Percentiles rank a stretch among this genome's conserved stretches.
These are phyloP conservation scores for Perkinsus marinus DNA, from an alignment of 169 alveolate genomes.

Conservation along the genomic window DNA sequence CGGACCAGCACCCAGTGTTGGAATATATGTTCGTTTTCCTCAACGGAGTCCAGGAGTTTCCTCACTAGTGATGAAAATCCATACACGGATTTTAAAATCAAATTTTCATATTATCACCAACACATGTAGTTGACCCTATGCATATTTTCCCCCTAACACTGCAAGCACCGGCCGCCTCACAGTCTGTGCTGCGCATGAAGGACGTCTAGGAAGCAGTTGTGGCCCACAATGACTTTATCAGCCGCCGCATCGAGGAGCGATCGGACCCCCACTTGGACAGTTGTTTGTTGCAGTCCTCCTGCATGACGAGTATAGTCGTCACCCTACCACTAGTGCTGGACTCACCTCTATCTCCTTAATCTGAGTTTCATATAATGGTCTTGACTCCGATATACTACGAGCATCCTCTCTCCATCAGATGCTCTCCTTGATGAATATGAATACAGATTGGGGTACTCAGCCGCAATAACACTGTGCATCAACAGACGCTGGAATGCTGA, in stretches of 20 bases:
- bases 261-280: conserved; percentile 57
- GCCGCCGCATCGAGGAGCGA: conserved; percentile 50
- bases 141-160: no score
- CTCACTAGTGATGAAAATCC: no score
- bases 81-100: no score
- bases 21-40: no score
- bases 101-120: no score
- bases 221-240: conserved; percentile 56
- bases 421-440: conserved; percentile 43
- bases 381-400: conserved; percentile 31
- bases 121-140: no score
- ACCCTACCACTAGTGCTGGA: no score
- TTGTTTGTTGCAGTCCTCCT: conserved; percentile 38
- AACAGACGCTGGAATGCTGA: conserved; percentile 60
- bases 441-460: conserved; percentile 53
- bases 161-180: background rate
- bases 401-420: conserved; percentile 32
- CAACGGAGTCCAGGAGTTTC: no score
- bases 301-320: conserved; percentile 5
- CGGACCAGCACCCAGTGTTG: no score
- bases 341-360: background rate
- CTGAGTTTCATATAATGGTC: background rate
- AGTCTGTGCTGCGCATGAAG: conserved; percentile 26
- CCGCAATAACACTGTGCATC: conserved; percentile 58
- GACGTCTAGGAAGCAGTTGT: conserved; percentile 67